Evolutionary conservation across 2,329 filamentous ascomycete species (phyloP).

Genomic region (Diaporthe vexans): DNA sequence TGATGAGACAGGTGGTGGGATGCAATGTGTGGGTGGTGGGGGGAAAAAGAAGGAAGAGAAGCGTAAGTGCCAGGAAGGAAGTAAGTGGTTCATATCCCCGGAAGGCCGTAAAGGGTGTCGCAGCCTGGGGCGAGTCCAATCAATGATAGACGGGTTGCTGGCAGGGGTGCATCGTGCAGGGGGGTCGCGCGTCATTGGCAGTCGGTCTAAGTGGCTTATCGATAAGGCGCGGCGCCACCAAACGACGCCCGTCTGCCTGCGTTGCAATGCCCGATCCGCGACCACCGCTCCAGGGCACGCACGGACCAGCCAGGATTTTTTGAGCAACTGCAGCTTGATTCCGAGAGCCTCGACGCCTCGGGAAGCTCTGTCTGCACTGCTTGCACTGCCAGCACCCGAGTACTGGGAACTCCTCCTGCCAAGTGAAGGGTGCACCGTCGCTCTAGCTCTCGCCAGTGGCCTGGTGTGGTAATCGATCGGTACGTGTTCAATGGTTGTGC

Average conservation of each 20-base stretch:
- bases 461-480: slow-evolving; percentile 1
- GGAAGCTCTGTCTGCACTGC: not conserved
- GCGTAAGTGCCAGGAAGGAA: not conserved
- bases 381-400: not conserved
- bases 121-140: slow-evolving; percentile 9
- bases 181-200: not conserved
- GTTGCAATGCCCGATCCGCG: slow-evolving; percentile 13
- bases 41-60: not conserved
- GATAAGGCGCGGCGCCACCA: slow-evolving; percentile 14
- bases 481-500: not conserved
- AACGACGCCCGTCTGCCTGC: not conserved
- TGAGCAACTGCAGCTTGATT: slow-evolving; percentile 14
- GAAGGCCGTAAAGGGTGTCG: not conserved
- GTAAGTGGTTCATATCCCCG: not conserved
- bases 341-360: not conserved
- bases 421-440: not conserved
- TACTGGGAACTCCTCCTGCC: not conserved
- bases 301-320: slow-evolving; percentile 30
- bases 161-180: not conserved
- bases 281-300: not conserved
- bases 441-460: not conserved
- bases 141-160: slow-evolving; percentile 19
- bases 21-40: not conserved
- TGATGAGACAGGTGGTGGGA: not conserved
- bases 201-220: not conserved